Evolutionary conservation across 768 basidiomycete species (phyloP), one percentile per base, ranked within the genome.

Genomic region (Phanerochaete sordida): DNA sequence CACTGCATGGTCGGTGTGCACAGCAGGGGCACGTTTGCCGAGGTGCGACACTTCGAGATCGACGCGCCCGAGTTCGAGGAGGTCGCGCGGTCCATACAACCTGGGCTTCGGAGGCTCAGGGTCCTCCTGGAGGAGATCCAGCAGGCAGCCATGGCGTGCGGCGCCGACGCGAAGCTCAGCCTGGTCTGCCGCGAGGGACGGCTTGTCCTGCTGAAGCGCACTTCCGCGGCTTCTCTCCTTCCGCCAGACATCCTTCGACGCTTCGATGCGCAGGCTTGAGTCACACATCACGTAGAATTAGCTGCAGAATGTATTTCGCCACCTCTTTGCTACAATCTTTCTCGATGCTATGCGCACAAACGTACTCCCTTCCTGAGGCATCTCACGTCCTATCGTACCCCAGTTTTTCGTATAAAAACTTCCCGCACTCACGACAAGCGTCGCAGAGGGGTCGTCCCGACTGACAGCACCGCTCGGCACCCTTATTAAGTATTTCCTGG

Each of bases 1-100:
- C 79, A 83, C 64, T 77, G 85, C 59, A 85, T 82, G 67, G 72
- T 88, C 56, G 88, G 81, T 0, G 72, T 80, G 44, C 88, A 91
- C 68, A 66, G 74, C 15, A 69, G 75, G 2, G 89, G 89, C 1
- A 71, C 43, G 1, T 90, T 91, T 69, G 64, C 68, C 3, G 69
- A 73, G 11, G 72, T 87, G 7, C 72, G 78, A 53, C 86, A 86
- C 69, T 66, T 73, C 57, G 66, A 70, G 26, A 57, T 76, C 31
- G 68, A 63, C 6, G 48, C 53, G 26, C 37, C 61, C 13, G 68
- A 64, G 58, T 47, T 65, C 47, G 35, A 56, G 30, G 65, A 68
- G 21, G 48, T 69, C 33, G 70, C 66, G 47, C 58, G 64, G 49
- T 60, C 65, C 51, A 60, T 62, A 56, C 72, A 74, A 67, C 66